Conservation (phyloP, 2,329 filamentous ascomycete species). For the Scytalidium lignicola region DNA sequence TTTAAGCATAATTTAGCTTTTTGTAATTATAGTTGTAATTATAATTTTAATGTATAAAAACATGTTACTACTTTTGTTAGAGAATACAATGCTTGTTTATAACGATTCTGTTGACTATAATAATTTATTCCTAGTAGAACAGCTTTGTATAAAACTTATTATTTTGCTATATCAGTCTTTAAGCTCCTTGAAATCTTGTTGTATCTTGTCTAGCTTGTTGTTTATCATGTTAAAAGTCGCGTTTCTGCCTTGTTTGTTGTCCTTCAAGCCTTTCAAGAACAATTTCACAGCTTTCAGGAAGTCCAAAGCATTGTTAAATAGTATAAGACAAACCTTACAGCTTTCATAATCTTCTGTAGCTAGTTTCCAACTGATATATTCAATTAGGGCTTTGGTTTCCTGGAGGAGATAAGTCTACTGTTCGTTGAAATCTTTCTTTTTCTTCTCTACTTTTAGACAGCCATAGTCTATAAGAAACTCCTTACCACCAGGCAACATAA, state of each 20-base stretch:
- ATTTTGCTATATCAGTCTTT: not conserved
- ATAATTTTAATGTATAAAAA: not conserved
- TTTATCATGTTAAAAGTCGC: too few relatives aligned
- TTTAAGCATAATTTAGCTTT: not conserved
- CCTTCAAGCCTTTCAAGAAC: too few relatives aligned
- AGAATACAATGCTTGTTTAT: not conserved
- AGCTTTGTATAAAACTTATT: not conserved
- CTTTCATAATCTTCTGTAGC: not conserved
- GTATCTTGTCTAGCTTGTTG: too few relatives aligned
- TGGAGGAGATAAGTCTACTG: not conserved
- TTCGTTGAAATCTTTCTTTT: not conserved
- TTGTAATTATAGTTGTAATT: not conserved
- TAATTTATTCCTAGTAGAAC: not conserved
- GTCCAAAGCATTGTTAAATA: not conserved
- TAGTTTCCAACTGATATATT: not conserved
- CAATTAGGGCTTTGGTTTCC: not conserved
- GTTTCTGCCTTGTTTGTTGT: too few relatives aligned
- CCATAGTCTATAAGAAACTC: not conserved
- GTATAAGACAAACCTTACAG: not conserved
- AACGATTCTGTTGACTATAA: not conserved
- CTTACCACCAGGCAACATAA: not conserved
- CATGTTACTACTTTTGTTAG: not conserved
- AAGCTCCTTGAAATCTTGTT: too few relatives aligned
- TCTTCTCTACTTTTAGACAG: not conserved
- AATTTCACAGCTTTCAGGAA: too few relatives aligned